Conservation (phyloP, 2,329 filamentous ascomycete species). For the Trichoderma harzianum region DNA sequence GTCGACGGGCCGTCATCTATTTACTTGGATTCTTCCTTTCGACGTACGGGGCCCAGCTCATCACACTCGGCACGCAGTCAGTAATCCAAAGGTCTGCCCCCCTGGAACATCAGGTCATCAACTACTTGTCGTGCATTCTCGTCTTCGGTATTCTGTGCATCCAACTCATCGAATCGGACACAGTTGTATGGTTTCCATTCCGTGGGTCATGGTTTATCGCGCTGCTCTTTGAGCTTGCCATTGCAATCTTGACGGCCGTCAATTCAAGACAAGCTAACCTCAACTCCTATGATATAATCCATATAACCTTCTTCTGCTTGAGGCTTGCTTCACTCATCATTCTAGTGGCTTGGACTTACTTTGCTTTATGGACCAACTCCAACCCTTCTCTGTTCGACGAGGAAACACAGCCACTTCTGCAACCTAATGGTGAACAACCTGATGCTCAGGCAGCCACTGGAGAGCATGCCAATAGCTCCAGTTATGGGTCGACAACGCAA, state of each 20-base stretch:
- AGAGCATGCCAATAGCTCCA: slow-evolving; percentile 25
- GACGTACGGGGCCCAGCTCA: slow-evolving; percentile 48
- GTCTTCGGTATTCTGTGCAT: slow-evolving; percentile 61
- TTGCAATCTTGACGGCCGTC: slow-evolving; percentile 34
- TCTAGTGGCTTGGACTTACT: slow-evolving; percentile 27
- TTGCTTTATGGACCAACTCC: slow-evolving; percentile 28
- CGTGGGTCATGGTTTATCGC: slow-evolving; percentile 60
- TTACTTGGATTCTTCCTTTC: slow-evolving; percentile 43
- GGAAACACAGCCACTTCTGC: slow-evolving; percentile 57
- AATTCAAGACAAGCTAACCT: slow-evolving; percentile 8
- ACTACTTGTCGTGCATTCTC: slow-evolving; percentile 58
- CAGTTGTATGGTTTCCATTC: slow-evolving; percentile 60
- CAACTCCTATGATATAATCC: slow-evolving; percentile 25
- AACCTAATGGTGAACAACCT: slow-evolving; percentile 21
- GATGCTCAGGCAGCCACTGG: slow-evolving; percentile 13
- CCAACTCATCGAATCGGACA: slow-evolving; percentile 48
- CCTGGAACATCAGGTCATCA: slow-evolving; percentile 51
- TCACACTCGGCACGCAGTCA: slow-evolving; percentile 31
- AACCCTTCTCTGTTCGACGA: slow-evolving; percentile 41
- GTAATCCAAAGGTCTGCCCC: slow-evolving; percentile 24
- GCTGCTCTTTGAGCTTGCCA: slow-evolving; percentile 51
- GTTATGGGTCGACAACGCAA: slow-evolving; percentile 44
- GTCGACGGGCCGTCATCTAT: slow-evolving; percentile 34
- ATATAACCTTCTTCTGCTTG: slow-evolving; percentile 22
- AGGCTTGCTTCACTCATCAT: slow-evolving; percentile 29